These are phyloP conservation scores for Luffa aegyptiaca DNA, from an alignment of 306 rosid genomes.

Conservation along the genomic window DNA sequence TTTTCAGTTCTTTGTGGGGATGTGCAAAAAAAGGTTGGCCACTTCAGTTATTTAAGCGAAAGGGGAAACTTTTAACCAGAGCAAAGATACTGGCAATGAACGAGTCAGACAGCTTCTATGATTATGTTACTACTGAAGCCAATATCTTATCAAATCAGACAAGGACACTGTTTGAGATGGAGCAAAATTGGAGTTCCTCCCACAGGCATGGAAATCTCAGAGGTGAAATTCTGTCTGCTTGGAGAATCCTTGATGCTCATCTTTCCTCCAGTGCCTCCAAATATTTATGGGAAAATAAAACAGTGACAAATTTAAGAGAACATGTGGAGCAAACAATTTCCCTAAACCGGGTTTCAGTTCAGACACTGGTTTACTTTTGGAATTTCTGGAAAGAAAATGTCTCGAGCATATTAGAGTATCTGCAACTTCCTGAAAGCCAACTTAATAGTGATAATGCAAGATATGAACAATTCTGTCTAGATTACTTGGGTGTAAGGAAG, in stretches of 20 bases:
- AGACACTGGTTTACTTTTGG: constrained; percentile 53
- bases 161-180: not conserved
- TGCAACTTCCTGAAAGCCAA: constrained; percentile 24
- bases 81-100: constrained; percentile 43
- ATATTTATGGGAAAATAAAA: constrained; percentile 27
- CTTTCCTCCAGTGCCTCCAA: constrained; percentile 20
- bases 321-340: constrained; percentile 19
- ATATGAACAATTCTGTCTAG: constrained; percentile 42
- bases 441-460: constrained; percentile 13
- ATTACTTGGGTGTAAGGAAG: constrained; percentile 44
- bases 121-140: constrained; percentile 35
- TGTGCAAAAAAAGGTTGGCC: constrained; percentile 62
- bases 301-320: constrained; percentile 13
- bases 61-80: constrained; percentile 35
- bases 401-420: constrained; percentile 22
- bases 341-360: constrained; percentile 31
- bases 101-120: constrained; percentile 23
- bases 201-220: constrained; percentile 21
- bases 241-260: constrained; percentile 56
- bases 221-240: constrained; percentile 42
- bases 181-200: constrained; percentile 33
- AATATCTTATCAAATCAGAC: constrained; percentile 32
- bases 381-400: constrained; percentile 53
- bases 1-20: constrained; percentile 58
- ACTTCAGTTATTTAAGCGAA: constrained; percentile 35